These are phyloP conservation scores for Hanseniaspora jakobsenii DNA, from an alignment of 805 yeast species.

Conservation along the genomic window DNA sequence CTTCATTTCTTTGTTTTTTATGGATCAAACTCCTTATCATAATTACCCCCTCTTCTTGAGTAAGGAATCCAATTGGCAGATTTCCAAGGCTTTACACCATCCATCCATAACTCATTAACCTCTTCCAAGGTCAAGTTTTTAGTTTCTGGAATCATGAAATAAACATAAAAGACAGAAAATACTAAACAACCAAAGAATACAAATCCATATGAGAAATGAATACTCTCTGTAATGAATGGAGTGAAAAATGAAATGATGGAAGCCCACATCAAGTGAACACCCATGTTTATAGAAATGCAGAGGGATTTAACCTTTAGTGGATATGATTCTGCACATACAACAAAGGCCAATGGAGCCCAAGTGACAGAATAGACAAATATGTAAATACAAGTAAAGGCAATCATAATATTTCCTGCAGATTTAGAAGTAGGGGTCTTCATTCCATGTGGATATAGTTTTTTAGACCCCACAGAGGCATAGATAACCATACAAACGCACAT, in stretches of 20 bases:
- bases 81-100: conserved; percentile 32
- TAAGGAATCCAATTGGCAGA: conserved; percentile 42
- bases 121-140: conserved; percentile 71
- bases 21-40: conserved; percentile 15
- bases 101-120: conserved; percentile 50
- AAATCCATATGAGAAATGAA: conserved; percentile 61
- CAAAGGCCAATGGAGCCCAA: conserved; percentile 63
- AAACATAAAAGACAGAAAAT: conserved; percentile 47
- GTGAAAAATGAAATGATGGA: conserved; percentile 57
- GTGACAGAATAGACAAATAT: conserved; percentile 64
- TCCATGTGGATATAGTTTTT: conserved; percentile 33
- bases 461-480: conserved; percentile 54
- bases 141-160: conserved; percentile 61
- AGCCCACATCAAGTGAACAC: conserved; percentile 57
- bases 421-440: conserved; percentile 32
- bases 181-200: conserved; percentile 46
- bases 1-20: not conserved
- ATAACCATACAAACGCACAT: conserved; percentile 37
- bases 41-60: conserved; percentile 14
- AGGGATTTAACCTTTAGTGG: conserved; percentile 57
- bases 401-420: conserved; percentile 59
- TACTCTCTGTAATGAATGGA: conserved; percentile 52
- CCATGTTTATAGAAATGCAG: conserved; percentile 48
- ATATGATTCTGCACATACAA: conserved; percentile 55
- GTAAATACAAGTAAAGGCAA: conserved; percentile 56